Base-by-base conservation (phyloP, 2,329 filamentous ascomycete genomes). In the Phyllosticta capitalensis region DNA sequence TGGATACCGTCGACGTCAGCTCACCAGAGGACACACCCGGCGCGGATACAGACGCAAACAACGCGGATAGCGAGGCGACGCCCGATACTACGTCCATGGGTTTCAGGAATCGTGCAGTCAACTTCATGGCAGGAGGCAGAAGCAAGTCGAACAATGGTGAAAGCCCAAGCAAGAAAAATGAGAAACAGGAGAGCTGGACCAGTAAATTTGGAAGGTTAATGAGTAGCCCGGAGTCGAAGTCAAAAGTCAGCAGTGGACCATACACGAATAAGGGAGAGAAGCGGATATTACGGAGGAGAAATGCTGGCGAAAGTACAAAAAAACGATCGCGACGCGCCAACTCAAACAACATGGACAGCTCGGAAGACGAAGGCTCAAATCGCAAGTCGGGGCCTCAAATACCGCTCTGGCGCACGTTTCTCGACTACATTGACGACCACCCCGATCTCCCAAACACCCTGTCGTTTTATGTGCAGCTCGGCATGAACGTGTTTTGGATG, bases 371-470 rank as follows among this genome's bases (percentile, higher is more conserved):
- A 10, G 55, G 64, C 57, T 68, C 63, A 61, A 45, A 45, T 45
- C 38, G 38, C 14, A 45, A 45, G 2, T 2, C 38, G n/a, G 38
- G 38, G 5, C 38, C 38, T 2, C 38, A n/a, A 3, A 45, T 45
- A 7, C 38, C 38, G 17, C 66, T 63, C 55, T 63, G 80, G 58
- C 76, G 75, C 2, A 75, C 78, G 38, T 74, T 86, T 63, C 82
- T 88, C 66, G 78, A 79, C 19, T 83, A 84, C 71, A 76, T 89
- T 58, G 83, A 85, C 65, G 77, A 79, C 5, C 84, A 87, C 64
- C 86, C 86, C 0, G 80, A 83, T 61, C 78, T 88, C 9, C 86
- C 86, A 0, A 78, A 82, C 59, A 83, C 87, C 26, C 76, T 89
- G 17, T 85, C 84, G 19, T 85, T 79, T 73, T 88, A 86, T 74